Base-by-base conservation (phyloP, 257 asterid species). In the Solanum tacnaense region DNA sequence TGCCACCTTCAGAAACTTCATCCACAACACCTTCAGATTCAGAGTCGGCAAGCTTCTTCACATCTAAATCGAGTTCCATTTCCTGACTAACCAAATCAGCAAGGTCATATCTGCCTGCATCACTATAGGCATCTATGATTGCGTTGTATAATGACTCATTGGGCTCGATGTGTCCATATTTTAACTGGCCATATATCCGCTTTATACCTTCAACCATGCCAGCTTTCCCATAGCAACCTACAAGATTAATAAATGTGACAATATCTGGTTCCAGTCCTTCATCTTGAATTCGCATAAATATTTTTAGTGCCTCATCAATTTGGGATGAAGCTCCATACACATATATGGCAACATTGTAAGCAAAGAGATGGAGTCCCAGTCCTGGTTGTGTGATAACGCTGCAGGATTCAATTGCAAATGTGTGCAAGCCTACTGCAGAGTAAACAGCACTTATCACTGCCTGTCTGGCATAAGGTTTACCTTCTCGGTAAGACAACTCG, bases 201-300 rank as follows among this genome's bases (percentile, higher is more conserved):
- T 95, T 95, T 88, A 95, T 94, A 65, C 98, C 98, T 92, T 97
- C 98, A 74, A 94, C 90, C 96, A 95, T 94, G 67, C 99, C 96
- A 15, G 96, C 97, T 91, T 93, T 92, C 49, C 98, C 98, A 38
- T 97, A 97, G 89, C 99, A 97, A 60, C 88, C 90, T 21, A 94
- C 98, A 15, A 97, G 96, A 90, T 89, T 91, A 58, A 97, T 88
- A 84, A 90, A 87, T 1, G 98, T 97, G 72, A 97, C 96, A 39
- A 93, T 83, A 74, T 97, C 98, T 5, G 99, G 98, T 91, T 95
- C 89, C 23, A 96, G 86, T 44, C 98, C 98, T 60, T 92, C 95
- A 34, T 94, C 98, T 89, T 94, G 98, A 98, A 97, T 96, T 89
- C 91, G 92, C 98, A 95, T 94, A 90, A 92, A 96, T 91, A 96